phyloP scores from a whole-genome alignment of 2,329 filamentous ascomycete genomes.

The Fusarium stilboides region DNA sequence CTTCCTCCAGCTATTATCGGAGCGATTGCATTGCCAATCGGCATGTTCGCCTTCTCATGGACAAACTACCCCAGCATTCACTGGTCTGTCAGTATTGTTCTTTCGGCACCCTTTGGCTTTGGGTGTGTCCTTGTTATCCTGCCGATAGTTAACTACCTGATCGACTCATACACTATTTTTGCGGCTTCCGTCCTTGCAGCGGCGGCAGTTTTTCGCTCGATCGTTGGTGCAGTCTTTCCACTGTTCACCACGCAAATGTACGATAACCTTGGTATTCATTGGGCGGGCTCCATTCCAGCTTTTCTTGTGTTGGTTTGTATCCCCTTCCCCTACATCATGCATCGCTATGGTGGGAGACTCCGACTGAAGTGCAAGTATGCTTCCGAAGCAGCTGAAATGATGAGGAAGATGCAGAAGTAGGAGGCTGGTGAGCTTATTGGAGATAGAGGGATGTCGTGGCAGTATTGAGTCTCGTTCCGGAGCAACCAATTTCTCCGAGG shows the following conservation, averaged over 20 bases:
- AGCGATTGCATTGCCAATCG: conserved; percentile 2
- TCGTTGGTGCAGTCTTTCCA: conserved; percentile 19
- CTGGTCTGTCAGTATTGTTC: conserved; percentile 62
- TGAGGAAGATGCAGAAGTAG: too few species aligned
- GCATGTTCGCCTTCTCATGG: conserved; percentile 73
- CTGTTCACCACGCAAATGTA: conserved; percentile 22
- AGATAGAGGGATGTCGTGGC: too few species aligned
- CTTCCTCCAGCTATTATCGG: conserved; percentile 7
- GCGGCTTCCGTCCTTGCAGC: conserved; percentile 21
- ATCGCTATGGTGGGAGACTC: conserved; percentile 16
- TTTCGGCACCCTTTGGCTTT: conserved; percentile 62
- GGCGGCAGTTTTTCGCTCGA: conserved; percentile 16
- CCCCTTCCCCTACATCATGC: conserved; percentile 23
- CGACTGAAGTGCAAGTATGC: conserved; percentile 21
- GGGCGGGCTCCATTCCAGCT: conserved; percentile 8
- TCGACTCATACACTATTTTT: conserved; percentile 24
- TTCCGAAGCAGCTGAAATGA: conserved; percentile 3
- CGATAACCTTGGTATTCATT: conserved; percentile 17
- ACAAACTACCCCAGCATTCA: conserved; percentile 66
- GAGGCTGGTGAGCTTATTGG: too few species aligned
- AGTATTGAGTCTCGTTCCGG: too few species aligned
- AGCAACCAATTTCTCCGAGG: too few species aligned
- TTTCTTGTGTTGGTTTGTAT: conserved; percentile 21
- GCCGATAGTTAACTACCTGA: conserved; percentile 17
- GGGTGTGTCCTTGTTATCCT: conserved; percentile 62